Evolutionary conservation across 1,139 yeast species (phyloP), one percentile per base, ranked within the genome.

Genomic region (Lodderomyces beijingensis): DNA sequence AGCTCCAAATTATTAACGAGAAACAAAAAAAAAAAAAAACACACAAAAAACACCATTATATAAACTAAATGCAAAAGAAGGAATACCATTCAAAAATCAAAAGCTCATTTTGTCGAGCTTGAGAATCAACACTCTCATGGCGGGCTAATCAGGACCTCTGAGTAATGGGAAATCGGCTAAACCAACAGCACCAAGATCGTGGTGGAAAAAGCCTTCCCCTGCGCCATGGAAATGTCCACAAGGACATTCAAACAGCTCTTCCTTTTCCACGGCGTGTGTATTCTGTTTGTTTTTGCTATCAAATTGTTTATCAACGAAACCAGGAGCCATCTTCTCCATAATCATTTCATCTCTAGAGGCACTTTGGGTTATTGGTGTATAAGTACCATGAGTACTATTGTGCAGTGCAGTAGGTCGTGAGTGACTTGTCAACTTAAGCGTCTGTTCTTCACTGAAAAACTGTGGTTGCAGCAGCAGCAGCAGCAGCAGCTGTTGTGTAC

Each of bases 151-250:
- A 1, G 67, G 68, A 2, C 68, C 68, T 34, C 64, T 42, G 31
- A 62, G 50, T 28, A 52, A 50, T 10, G 55, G 61, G 11, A 33
- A 44, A 19, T 42, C 41, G 17, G 54, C 42, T 28, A 61, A 46
- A 1, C 67, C 67, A 15, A 56, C 56, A 12, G 67, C 65, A 12
- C 36, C 41, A 10, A 51, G 38, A 34, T 62, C 68, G 28, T 56
- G 55, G 27, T 47, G 49, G 24, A 45, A 40, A 19, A 10, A 19
- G 2, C 55, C 57, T 27, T 52, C 59, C 5, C 62, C 64, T 2
- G 65, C 62, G 1, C 67, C 67, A 38, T 62, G 68, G 26, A 62
- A 42, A 36, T 53, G 47, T 4, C 67, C 67, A 44, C 68, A 62
- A 2, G 59, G 55, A 40, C 68, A 62, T 28, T 43, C 50, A 16